A percentile compares a stretch with the other conserved stretches of the same genome.
Evolutionary conservation across 2,329 filamentous ascomycete species (phyloP).

Genomic region (Hymenoscyphus salicellus): DNA sequence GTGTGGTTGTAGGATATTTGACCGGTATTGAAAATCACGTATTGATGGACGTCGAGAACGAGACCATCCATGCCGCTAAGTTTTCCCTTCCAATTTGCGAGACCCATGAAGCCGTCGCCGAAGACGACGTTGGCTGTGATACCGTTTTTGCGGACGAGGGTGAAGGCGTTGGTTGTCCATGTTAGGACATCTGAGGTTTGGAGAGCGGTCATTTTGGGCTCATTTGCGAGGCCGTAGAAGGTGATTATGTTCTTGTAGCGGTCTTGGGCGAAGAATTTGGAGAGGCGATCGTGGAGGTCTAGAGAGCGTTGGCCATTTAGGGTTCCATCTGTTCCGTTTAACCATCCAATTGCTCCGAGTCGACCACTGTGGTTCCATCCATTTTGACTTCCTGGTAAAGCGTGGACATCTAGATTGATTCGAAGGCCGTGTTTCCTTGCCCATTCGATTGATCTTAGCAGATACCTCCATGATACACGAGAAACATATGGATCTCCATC

Average conservation of each 20-base stretch:
- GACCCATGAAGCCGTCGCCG: constrained; percentile 90
- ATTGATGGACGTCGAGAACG: constrained; percentile 95
- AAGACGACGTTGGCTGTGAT: constrained; percentile 74
- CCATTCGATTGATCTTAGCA: constrained; percentile 90
- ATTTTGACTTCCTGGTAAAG: constrained; percentile 89
- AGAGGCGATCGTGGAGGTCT: constrained; percentile 82
- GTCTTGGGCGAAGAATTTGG: constrained; percentile 87
- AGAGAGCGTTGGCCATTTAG: constrained; percentile 77
- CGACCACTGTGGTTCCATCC: constrained; percentile 96
- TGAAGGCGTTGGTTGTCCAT: constrained; percentile 76
- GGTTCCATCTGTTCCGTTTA: constrained; percentile 82
- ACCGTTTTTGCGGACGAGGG: constrained; percentile 72
- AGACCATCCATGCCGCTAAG: constrained; percentile 69
- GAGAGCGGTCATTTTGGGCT: constrained; percentile 80
- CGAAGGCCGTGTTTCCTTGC: constrained; percentile 87
- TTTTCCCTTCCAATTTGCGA: constrained; percentile 85
- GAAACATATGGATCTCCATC: constrained; percentile 83
- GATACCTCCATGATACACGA: constrained; percentile 86
- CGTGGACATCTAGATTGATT: constrained; percentile 90
- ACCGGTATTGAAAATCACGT: constrained; percentile 93
- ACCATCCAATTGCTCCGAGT: constrained; percentile 77
- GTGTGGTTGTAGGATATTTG: constrained; percentile 80
- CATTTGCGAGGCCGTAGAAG: constrained; percentile 93
- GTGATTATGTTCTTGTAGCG: constrained; percentile 89
- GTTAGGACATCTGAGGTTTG: constrained; percentile 62